Evolutionary conservation across 2,329 filamentous ascomycete species (phyloP).

Genomic region (Phyllachora maydis): DNA sequence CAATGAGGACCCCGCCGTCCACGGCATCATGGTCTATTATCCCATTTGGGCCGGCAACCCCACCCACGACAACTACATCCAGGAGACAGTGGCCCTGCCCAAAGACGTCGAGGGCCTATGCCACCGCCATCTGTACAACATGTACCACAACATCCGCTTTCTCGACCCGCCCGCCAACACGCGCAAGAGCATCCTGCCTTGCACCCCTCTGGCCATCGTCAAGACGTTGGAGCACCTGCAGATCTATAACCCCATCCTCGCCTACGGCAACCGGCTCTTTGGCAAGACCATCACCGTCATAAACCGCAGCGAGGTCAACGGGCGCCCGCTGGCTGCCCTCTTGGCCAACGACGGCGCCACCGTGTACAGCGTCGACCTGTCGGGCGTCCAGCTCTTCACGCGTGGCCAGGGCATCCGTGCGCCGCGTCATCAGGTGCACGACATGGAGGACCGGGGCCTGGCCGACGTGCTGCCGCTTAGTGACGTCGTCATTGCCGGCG

Average conservation of each 20-base stretch:
- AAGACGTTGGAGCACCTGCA: constrained; percentile 93
- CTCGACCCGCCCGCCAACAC: constrained; percentile 57
- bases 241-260: constrained; percentile 89
- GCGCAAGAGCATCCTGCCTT: constrained; percentile 84
- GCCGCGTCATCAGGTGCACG: constrained; percentile 65
- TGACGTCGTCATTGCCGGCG: constrained; percentile 87
- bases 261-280: constrained; percentile 80
- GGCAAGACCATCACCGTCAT: constrained; percentile 92
- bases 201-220: constrained; percentile 86
- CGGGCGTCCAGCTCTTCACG: constrained; percentile 80
- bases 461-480: constrained; percentile 70
- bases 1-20: constrained; percentile 57
- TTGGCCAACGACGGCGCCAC: constrained; percentile 90
- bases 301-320: constrained; percentile 91
- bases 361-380: constrained; percentile 88
- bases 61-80: constrained; percentile 80
- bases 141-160: constrained; percentile 97
- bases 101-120: constrained; percentile 95
- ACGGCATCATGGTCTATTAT: constrained; percentile 96
- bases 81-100: constrained; percentile 72
- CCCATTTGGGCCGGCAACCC: constrained; percentile 73
- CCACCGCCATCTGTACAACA: constrained; percentile 92
- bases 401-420: constrained; percentile 75
- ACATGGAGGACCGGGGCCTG: constrained; percentile 61
- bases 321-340: constrained; percentile 74